Base-by-base conservation (phyloP, 2,329 filamentous ascomycete genomes). In the Pseudogymnoascus sp. region DNA sequence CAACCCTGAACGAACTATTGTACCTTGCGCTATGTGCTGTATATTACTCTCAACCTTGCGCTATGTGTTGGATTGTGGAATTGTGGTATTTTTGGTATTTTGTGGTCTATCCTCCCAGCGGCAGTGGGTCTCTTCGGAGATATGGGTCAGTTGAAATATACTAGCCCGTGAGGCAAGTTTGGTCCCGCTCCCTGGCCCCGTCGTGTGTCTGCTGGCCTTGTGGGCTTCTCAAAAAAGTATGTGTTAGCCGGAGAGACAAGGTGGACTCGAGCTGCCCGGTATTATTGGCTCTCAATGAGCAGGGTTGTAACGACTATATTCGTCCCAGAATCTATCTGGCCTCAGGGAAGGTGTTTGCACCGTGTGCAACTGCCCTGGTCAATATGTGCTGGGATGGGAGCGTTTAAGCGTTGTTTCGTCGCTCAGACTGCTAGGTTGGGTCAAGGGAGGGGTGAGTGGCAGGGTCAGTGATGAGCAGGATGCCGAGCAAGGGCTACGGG, bases 401-500 rank as follows among this genome's bases (percentile, higher is more conserved):
- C 47, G 47, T 53, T 53, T 53, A 53, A 53, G 47, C 26, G 47
- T 53, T 53, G 47, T 53, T 53, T 53, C 47, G 47, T 53, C 31
- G 26, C 47, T 53, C 47, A 53, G 31, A 53, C 47, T 31, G 47
- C 47, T 53, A 8, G 47, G 47, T 31, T 53, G 14, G 14, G 24
- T 53, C 47, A 53, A 53, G 47, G 47, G 24, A 53, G 24, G 47
- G 47, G 47, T 53, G 47, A 16, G 13, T 53, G 6, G 26, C 47
- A 53, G 47, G 47, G 47, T 53, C 14, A 53, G 14, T 53, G 47
- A 53, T 53, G 47, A 31, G 5, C 47, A 16, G 24, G 47, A 53
- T 31, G 47, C 26, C 47, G 47, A 53, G 47, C 47, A 53, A 31
- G 47, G 47, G 47, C 26, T 53, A 31, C 26, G 26, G 47, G 47